Conservation (phyloP, 306 rosid species). For the Amphicarpaea edgeworthii region DNA sequence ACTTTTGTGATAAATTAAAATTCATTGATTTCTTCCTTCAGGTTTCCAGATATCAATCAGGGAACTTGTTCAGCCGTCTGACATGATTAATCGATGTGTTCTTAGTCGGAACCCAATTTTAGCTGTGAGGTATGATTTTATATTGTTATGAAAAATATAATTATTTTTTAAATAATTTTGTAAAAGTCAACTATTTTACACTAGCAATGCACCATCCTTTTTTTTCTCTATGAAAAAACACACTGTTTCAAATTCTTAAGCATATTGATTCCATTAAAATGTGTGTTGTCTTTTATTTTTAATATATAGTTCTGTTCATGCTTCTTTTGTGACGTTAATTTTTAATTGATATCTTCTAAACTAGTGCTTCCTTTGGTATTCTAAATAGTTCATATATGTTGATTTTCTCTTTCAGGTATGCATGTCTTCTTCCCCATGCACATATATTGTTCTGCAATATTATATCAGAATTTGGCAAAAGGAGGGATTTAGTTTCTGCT, state of each 20-base stretch:
- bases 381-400: neutral
- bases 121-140: constrained; percentile 84
- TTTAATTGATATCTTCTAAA: constrained; percentile 25
- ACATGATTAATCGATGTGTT: constrained; percentile 73
- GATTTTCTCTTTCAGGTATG: constrained; percentile 70
- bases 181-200: too few relatives aligned
- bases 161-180: too few relatives aligned
- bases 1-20: constrained; percentile 42
- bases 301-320: neutral
- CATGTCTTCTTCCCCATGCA: constrained; percentile 78
- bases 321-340: neutral
- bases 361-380: constrained; percentile 20
- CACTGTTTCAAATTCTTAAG: constrained; percentile 20
- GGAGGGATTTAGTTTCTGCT: constrained; percentile 76
- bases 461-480: constrained; percentile 82
- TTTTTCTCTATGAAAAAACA: too few relatives aligned
- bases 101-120: constrained; percentile 63
- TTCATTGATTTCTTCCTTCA: constrained; percentile 56
- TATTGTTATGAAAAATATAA: constrained; percentile 30
- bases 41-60: constrained; percentile 75
- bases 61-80: constrained; percentile 69
- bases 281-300: constrained; percentile 12
- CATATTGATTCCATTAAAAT: constrained; percentile 20
- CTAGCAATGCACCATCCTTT: too few relatives aligned
- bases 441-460: constrained; percentile 69